These are phyloP conservation scores for Naematelia aurantialba DNA, from an alignment of 768 basidiomycete species.

Conservation along the genomic window DNA sequence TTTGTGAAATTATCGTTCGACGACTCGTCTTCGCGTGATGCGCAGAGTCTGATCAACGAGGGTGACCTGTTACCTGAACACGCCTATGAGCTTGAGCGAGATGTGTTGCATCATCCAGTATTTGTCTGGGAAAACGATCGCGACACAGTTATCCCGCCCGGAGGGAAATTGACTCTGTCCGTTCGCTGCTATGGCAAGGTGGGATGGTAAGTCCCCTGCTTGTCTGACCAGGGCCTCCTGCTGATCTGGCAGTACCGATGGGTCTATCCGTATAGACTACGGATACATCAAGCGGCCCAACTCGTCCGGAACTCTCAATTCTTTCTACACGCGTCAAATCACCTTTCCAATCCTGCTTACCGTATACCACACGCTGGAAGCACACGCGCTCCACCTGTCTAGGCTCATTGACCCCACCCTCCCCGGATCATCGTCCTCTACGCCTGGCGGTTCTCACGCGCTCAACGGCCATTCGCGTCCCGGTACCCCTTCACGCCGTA, in stretches of 20 bases:
- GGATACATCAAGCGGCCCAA: slow-evolving; percentile 56
- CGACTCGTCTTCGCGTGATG: slow-evolving; percentile 77
- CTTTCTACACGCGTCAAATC: slow-evolving; percentile 80
- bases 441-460: not conserved
- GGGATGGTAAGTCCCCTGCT: slow-evolving; percentile 66
- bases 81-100: slow-evolving; percentile 84
- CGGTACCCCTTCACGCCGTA: not conserved
- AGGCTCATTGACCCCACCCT: slow-evolving; percentile 56
- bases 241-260: slow-evolving; percentile 60
- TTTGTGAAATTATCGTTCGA: slow-evolving; percentile 83
- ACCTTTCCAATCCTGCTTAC: slow-evolving; percentile 86
- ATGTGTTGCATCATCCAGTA: slow-evolving; percentile 69
- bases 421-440: not conserved
- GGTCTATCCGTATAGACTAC: slow-evolving; percentile 79
- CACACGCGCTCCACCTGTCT: slow-evolving; percentile 70
- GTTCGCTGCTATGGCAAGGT: slow-evolving; percentile 82
- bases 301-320: slow-evolving; percentile 25
- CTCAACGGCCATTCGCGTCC: slow-evolving; percentile 5
- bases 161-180: slow-evolving; percentile 65
- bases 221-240: not conserved
- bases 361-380: slow-evolving; percentile 92
- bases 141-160: slow-evolving; percentile 60
- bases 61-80: slow-evolving; percentile 77
- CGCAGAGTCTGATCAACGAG: slow-evolving; percentile 72
- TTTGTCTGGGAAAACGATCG: slow-evolving; percentile 69